Evolutionary conservation across 169 alveolate genomes (phyloP).

Genomic region (Neospora caninum): DNA sequence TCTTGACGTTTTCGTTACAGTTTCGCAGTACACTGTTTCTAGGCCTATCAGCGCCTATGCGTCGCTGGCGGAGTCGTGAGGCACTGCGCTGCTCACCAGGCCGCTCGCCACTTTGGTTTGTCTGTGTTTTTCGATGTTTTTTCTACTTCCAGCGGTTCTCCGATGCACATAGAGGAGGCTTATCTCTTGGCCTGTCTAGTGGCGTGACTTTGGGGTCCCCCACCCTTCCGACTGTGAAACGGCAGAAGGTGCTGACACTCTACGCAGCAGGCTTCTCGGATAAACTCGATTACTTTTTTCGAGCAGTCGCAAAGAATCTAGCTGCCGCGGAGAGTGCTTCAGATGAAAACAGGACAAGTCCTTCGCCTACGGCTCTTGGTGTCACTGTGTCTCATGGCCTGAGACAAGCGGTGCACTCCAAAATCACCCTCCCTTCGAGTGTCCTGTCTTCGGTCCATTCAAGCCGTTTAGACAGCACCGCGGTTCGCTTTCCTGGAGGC

Average conservation of each 20-base stretch:
- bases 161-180: neutral
- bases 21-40: too few relatives aligned
- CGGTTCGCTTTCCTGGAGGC: neutral
- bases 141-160: neutral
- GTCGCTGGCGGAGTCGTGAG: too few relatives aligned
- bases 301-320: neutral
- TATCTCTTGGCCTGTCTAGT: neutral
- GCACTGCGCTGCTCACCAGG: too few relatives aligned
- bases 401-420: neutral
- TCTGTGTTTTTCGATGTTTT: neutral
- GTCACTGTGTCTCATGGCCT: neutral
- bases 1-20: neutral
- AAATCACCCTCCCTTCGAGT: neutral
- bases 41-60: neutral
- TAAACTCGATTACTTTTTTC: neutral
- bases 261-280: neutral
- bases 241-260: neutral
- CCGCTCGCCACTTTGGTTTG: neutral
- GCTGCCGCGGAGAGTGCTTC: neutral
- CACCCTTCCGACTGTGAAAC: neutral
- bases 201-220: neutral
- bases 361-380: neutral
- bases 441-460: neutral
- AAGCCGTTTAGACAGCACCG: neutral
- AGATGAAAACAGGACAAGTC: neutral